These are phyloP conservation scores for Metschnikowia corniflorae DNA, from an alignment of 805 yeast genomes.

Conservation along the genomic window DNA sequence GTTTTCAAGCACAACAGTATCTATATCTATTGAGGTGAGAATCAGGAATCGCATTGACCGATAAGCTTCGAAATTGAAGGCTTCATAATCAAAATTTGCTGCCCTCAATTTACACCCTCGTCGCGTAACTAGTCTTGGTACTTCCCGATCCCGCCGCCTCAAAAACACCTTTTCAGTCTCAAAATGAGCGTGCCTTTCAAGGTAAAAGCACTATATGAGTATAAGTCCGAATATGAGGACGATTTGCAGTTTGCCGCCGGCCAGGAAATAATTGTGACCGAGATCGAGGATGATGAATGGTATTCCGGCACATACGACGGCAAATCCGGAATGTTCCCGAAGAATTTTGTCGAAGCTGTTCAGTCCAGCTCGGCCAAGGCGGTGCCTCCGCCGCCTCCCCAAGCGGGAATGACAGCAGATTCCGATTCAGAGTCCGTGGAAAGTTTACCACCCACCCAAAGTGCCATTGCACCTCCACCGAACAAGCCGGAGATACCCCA, in stretches of 20 bases:
- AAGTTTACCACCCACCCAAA: no score
- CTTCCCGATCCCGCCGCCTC: no score
- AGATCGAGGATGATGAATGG: slow-evolving; percentile 91
- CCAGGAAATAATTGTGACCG: slow-evolving; percentile 69
- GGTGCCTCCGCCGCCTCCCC: not conserved
- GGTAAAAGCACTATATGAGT: slow-evolving; percentile 66
- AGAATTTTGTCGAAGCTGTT: slow-evolving; percentile 61
- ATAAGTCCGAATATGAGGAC: slow-evolving; percentile 64
- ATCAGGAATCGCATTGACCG: no score
- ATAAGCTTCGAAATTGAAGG: no score
- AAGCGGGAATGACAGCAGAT: not conserved
- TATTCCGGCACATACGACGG: slow-evolving; percentile 68
- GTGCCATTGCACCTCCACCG: not conserved
- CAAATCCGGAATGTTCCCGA: slow-evolving; percentile 80
- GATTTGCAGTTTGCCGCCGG: slow-evolving; percentile 72
- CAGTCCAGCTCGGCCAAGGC: no score
- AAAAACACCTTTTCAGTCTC: no score
- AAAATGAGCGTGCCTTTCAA: slow-evolving; percentile 50
- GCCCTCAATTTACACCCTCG: not conserved
- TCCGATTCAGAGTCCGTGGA: not conserved
- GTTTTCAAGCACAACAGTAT: no score
- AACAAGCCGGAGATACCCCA: no score
- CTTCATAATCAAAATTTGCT: no score
- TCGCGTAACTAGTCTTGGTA: no score
- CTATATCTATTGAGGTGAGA: no score